Base-by-base conservation (phyloP, 78 protist species). In the Dictyostelium purpureum region DNA sequence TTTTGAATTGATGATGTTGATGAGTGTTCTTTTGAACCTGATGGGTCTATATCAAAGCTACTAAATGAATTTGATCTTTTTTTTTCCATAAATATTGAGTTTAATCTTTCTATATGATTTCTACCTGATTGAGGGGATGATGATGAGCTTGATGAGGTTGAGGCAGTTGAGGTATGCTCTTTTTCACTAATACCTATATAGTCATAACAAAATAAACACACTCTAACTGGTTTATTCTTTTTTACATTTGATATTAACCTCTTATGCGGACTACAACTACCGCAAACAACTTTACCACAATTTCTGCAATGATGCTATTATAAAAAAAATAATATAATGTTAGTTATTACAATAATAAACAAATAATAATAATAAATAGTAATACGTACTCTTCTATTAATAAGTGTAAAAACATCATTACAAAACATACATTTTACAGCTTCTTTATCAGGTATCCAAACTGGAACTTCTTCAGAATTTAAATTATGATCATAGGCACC, bases 291-390 rank as follows among this genome's bases (percentile, higher is more conserved):
- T n/a, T 81, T 90, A 40, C 94, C 94, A 81, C 94, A 90, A 40
- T 90, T 81, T 61, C 94, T 79, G 33, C 94, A 90, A 75, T 90
- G 94, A 70, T 90, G 94, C n/a, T n/a, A n/a, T n/a, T n/a, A n/a
- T n/a, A n/a, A n/a, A n/a, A n/a, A n/a, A n/a, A n/a, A n/a, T n/a
- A n/a, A n/a, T n/a, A n/a, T n/a, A n/a, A n/a, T n/a, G n/a, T n/a
- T n/a, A n/a, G n/a, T n/a, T n/a, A n/a, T n/a, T n/a, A n/a, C n/a
- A n/a, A n/a, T n/a, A n/a, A n/a, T n/a, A n/a, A n/a, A n/a, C n/a
- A n/a, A n/a, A n/a, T n/a, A n/a, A n/a, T n/a, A n/a, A n/a, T n/a
- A n/a, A n/a, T n/a, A n/a, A n/a, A n/a, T n/a, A n/a, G n/a, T n/a
- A n/a, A n/a, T n/a, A n/a, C n/a, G n/a, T n/a, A n/a, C n/a, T 75